Evolutionary conservation across 2,329 filamentous ascomycete genomes (phyloP).

Genomic region (Stachybotrys chartarum): DNA sequence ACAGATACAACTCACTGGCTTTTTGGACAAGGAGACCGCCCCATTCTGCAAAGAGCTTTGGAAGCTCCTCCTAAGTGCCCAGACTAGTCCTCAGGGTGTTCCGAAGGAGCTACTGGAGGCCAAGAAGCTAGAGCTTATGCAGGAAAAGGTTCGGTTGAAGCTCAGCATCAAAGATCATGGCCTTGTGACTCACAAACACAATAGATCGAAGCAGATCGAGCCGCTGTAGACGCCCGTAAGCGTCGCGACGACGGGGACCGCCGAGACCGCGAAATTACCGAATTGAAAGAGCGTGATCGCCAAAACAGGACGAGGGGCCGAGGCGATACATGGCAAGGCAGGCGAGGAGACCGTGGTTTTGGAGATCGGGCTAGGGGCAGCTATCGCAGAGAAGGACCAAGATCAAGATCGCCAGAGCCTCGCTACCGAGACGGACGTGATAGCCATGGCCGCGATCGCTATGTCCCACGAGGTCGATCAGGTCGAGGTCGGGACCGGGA

Average conservation of each 20-base stretch:
- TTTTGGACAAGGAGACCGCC: conserved; percentile 86
- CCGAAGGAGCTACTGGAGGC: conserved; percentile 92
- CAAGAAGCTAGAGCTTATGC: conserved; percentile 90
- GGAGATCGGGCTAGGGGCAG: conserved; percentile 35
- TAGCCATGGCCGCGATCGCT: conserved; percentile 41
- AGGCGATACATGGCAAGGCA: conserved; percentile 46
- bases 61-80: conserved; percentile 85
- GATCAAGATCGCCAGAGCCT: conserved; percentile 41
- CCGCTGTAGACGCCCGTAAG: conserved; percentile 65
- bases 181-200: not conserved
- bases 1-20: conserved; percentile 91
- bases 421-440: conserved; percentile 36
- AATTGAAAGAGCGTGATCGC: conserved; percentile 59
- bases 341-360: conserved; percentile 44
- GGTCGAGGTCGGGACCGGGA: conserved; percentile 32
- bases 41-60: conserved; percentile 90
- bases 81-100: conserved; percentile 80
- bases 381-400: conserved; percentile 34
- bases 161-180: not conserved
- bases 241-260: conserved; percentile 64
- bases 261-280: conserved; percentile 64
- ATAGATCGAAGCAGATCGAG: conserved; percentile 75
- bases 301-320: conserved; percentile 45
- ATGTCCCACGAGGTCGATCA: conserved; percentile 43
- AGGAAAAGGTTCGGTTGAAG: conserved; percentile 68